phyloP scores from a whole-genome alignment of 169 alveolate genomes.

The Babesia caballi region DNA sequence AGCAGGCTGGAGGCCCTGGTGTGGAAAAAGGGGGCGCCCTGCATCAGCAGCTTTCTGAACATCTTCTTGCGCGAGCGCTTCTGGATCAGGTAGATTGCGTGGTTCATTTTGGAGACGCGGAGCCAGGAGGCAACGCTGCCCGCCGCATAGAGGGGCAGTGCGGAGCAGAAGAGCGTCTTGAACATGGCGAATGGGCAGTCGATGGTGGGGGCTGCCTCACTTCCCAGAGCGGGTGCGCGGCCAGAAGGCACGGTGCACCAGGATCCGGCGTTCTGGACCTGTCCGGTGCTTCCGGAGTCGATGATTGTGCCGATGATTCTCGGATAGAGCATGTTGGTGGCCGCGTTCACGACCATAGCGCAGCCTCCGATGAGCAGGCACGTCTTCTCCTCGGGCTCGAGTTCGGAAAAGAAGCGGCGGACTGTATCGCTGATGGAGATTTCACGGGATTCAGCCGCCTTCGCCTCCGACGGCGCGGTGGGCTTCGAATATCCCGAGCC shows the following conservation, averaged over 20 bases:
- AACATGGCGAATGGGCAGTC: slow-evolving; percentile 30
- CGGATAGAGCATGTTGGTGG: slow-evolving; percentile 57
- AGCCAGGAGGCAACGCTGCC: slow-evolving; percentile 59
- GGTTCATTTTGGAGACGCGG: slow-evolving; percentile 39
- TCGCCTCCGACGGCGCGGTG: slow-evolving; percentile 5
- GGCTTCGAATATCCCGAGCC: background rate
- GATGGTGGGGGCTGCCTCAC: background rate
- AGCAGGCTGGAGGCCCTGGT: slow-evolving; percentile 30
- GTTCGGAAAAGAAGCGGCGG: slow-evolving; percentile 38
- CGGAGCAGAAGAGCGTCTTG: slow-evolving; percentile 22
- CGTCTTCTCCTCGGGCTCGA: slow-evolving; percentile 37
- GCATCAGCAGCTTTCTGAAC: slow-evolving; percentile 45
- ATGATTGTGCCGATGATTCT: slow-evolving; percentile 52
- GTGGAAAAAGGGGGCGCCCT: slow-evolving; percentile 58
- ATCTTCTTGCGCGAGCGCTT: slow-evolving; percentile 50
- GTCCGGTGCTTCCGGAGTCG: slow-evolving; percentile 47
- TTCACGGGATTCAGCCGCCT: background rate
- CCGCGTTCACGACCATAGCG: slow-evolving; percentile 48
- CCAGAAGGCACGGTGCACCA: background rate
- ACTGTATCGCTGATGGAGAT: slow-evolving; percentile 5
- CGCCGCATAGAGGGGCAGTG: slow-evolving; percentile 45
- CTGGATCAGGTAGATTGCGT: slow-evolving; percentile 56
- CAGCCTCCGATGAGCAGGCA: slow-evolving; percentile 24
- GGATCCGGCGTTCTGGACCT: background rate
- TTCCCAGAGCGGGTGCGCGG: slow-evolving; percentile 3